Evolutionary conservation across 805 yeast genomes (phyloP).

Genomic region (Candida silvicultrix): DNA sequence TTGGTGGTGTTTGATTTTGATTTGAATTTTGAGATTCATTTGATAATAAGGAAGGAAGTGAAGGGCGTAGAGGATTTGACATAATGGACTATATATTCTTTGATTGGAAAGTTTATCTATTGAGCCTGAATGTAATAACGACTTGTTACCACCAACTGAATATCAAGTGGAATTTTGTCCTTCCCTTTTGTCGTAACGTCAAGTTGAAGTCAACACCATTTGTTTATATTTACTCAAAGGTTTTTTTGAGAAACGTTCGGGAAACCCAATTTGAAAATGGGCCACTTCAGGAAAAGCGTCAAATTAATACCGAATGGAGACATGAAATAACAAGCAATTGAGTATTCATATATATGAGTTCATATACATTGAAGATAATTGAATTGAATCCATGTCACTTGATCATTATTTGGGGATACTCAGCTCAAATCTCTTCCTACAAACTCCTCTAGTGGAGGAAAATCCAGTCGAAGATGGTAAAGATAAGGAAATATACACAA

Average conservation of each 20-base stretch:
- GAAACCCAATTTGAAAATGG: neutral
- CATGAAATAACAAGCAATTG: neutral
- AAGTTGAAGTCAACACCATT: no score
- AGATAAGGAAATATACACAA: neutral
- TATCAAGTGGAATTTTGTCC: no score
- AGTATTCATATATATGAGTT: no score
- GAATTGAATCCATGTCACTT: neutral
- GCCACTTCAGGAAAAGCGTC: neutral
- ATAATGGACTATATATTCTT: no score
- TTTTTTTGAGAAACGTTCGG: neutral
- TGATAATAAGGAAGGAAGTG: neutral
- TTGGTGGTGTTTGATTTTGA: neutral
- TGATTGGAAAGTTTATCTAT: no score
- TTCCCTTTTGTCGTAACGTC: no score
- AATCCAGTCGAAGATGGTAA: neutral
- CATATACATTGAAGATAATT: no score
- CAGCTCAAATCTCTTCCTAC: slow-evolving; percentile 1
- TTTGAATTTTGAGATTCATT: neutral
- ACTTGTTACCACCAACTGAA: no score
- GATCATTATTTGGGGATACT: neutral
- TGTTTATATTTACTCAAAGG: neutral
- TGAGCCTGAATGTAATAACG: no score
- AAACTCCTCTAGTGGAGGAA: neutral
- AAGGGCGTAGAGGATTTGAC: neutral
- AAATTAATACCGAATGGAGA: neutral